Base-by-base conservation (phyloP, 176 grass and related monocot genomes). In the Carex kokanica region DNA sequence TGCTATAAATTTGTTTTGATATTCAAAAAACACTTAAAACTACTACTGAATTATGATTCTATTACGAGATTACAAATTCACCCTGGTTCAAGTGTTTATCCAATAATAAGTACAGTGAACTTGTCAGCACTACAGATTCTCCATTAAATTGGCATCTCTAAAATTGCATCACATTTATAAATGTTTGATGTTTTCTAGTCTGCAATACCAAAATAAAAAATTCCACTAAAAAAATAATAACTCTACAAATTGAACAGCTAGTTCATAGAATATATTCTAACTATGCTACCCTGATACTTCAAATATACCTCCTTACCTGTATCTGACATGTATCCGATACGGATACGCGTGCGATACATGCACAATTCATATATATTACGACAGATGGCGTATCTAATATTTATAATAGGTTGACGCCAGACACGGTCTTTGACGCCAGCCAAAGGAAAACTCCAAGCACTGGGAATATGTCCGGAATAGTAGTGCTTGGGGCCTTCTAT, bases 231-330 rank as follows among this genome's bases (percentile, higher is more conserved):
- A 32, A 27, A 34, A 4, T 3, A 34, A 34, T 4, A 34, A 34
- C 32, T 34, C 32, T 34, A 80, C 31, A 59, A 38, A 70, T 68
- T 34, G 27, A 81, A 5, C 71, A 69, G 5, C 32, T 14, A 27
- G 14, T 7, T 11, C 27, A 51, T 23, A 73, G 20, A 49, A 67
- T 13, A 72, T 41, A 84, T 27, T 60, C 54, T 81, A 68, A 98
- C 96, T 45, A 45, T 45, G 43, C 43, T 45, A 45, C 43, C 43
- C 8, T 8, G 43, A 45, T 49, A 49, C 7, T 49, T 11, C 45
- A 49, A 49, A 49, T 49, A 11, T 49, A 49, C 45, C 45, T 49
- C 45, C 45, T 49, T 49, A 49, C 45, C 45, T 12, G 45, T 49
- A 49, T 49, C 45, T 12, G 45, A 49, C 10, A 49, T 2, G 10